Evolutionary conservation across 2,329 filamentous ascomycete species (phyloP).

Genomic region (Bipolaris gigantea): DNA sequence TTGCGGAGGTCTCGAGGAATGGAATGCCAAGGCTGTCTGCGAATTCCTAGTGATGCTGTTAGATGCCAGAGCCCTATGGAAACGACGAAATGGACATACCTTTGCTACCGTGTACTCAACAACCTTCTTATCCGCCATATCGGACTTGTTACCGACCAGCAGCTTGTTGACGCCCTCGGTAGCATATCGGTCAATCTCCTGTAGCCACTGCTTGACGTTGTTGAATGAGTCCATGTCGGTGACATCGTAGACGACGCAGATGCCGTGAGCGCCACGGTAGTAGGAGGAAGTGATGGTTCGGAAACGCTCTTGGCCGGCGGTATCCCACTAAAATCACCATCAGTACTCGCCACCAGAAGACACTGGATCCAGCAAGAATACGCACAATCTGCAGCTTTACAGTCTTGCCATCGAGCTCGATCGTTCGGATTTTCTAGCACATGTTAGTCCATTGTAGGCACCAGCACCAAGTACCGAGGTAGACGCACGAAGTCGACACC

Average conservation of each 20-base stretch:
- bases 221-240: conserved; percentile 99
- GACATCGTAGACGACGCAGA: conserved; percentile 99
- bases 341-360: conserved; percentile 9
- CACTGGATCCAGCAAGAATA: conserved; percentile 3
- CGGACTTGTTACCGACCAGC: conserved; percentile 99
- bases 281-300: conserved; percentile 99
- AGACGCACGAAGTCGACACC: conserved; percentile 80
- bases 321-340: conserved; percentile 78
- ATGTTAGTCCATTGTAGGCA: conserved; percentile 29
- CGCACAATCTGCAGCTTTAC: conserved; percentile 94
- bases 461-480: conserved; percentile 37
- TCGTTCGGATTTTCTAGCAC: conserved; percentile 95
- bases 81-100: conserved; percentile 59
- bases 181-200: conserved; percentile 98
- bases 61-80: conserved; percentile 8
- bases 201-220: conserved; percentile 99
- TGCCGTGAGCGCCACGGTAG: conserved; percentile 98
- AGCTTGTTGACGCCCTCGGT: conserved; percentile 99
- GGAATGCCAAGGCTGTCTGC: conserved; percentile 98
- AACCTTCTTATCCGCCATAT: conserved; percentile 99
- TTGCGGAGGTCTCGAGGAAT: conserved; percentile 99
- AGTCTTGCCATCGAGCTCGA: conserved; percentile 99
- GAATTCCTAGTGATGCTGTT: conserved; percentile 71
- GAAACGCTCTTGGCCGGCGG: conserved; percentile 98
- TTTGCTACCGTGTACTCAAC: conserved; percentile 99